Percentiles rank a stretch among this genome's conserved stretches.
phyloP scores from a whole-genome alignment of 441 rosid genomes.

The Caryocar brasiliense region DNA sequence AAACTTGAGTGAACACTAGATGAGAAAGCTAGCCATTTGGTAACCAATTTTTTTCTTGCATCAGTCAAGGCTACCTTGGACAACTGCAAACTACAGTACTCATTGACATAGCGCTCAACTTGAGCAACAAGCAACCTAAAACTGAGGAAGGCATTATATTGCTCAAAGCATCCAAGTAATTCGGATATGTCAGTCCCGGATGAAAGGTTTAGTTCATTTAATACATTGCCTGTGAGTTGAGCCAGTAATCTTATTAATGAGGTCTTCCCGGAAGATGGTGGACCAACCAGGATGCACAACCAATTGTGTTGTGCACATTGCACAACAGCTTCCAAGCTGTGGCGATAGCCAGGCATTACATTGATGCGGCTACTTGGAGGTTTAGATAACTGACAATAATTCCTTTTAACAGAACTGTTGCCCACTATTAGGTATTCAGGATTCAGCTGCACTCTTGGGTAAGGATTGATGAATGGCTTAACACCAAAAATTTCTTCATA shows the following conservation, averaged over 20 bases:
- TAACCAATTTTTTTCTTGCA: constrained; percentile 36
- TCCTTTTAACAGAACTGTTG: constrained; percentile 59
- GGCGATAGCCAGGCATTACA: constrained; percentile 69
- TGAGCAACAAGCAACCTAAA: constrained; percentile 50
- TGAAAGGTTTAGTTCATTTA: constrained; percentile 83
- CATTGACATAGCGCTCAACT: constrained; percentile 57
- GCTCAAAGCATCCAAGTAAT: constrained; percentile 96
- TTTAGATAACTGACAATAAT: constrained; percentile 25
- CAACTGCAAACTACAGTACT: constrained; percentile 52
- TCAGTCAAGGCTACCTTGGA: constrained; percentile 33
- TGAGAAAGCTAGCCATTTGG: constrained; percentile 61
- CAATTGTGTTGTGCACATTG: constrained; percentile 72
- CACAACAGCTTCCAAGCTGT: constrained; percentile 78
- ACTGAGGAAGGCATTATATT: constrained; percentile 69
- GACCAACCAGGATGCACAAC: constrained; percentile 90
- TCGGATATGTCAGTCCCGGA: constrained; percentile 94
- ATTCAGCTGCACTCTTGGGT: constrained; percentile 73
- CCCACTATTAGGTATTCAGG: constrained; percentile 56
- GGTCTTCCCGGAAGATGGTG: constrained; percentile 92
- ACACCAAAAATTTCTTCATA: constrained; percentile 67
- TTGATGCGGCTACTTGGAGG: constrained; percentile 43
- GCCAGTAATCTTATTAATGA: constrained; percentile 79
- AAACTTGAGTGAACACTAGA: constrained; percentile 34
- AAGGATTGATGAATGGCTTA: constrained; percentile 62
- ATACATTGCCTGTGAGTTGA: constrained; percentile 67